Conservation (phyloP, 2,329 filamentous ascomycete species). For the Pestalotiopsis sp. region DNA sequence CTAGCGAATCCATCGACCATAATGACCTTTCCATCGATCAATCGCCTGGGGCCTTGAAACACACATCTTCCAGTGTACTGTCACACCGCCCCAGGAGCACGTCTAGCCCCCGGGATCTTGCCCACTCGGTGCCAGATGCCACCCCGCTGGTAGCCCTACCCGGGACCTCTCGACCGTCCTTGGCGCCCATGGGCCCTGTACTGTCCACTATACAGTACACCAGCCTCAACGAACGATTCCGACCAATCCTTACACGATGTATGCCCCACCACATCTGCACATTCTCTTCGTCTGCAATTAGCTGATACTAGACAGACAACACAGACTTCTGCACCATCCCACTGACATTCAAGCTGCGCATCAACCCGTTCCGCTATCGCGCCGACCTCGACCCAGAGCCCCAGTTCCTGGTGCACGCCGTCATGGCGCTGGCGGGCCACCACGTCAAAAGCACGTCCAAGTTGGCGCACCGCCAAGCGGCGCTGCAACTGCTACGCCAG, state of each 20-base stretch:
- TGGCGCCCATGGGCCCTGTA: background rate
- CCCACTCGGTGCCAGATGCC: background rate
- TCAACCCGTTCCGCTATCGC: conserved; percentile 9
- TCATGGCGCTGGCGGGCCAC: conserved; percentile 11
- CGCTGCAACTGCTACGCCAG: background rate
- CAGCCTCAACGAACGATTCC: background rate
- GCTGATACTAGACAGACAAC: background rate
- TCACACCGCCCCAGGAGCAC: background rate
- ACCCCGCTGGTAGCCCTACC: background rate
- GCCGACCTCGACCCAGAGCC: background rate
- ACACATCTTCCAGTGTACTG: background rate
- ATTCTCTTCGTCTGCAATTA: background rate
- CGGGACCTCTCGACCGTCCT: too few species aligned
- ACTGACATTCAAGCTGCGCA: conserved; percentile 2
- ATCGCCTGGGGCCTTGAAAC: too few species aligned
- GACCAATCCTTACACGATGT: background rate
- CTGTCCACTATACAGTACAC: background rate
- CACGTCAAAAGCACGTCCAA: conserved; percentile 1
- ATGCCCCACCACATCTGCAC: background rate
- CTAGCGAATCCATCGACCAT: background rate
- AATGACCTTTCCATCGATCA: background rate
- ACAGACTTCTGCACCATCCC: conserved; percentile 13
- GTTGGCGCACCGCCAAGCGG: background rate
- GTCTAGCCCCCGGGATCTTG: background rate
- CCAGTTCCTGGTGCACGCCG: conserved; percentile 1